Percentiles rank a stretch among this genome's conserved stretches.
Conservation (phyloP, 768 basidiomycete species). For the Mycena sanguinolenta region DNA sequence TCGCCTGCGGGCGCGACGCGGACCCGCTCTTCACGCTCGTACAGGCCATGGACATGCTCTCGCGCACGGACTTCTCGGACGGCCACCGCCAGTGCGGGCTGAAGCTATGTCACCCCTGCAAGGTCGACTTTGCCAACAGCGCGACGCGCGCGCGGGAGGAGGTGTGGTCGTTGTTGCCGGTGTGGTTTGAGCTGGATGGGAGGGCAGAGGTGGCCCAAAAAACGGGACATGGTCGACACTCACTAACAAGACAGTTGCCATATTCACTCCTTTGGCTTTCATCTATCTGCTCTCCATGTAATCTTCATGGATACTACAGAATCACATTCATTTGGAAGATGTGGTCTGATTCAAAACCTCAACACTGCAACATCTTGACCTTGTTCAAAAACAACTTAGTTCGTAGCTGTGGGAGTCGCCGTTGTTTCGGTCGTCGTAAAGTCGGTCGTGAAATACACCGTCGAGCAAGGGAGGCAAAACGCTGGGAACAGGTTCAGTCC, state of each 20-base stretch:
- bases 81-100: slow-evolving; percentile 67
- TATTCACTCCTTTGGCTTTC: slow-evolving; percentile 28
- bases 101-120: slow-evolving; percentile 66
- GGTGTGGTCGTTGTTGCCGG: slow-evolving; percentile 72
- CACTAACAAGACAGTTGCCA: not conserved
- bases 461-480: slow-evolving; percentile 28
- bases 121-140: slow-evolving; percentile 58
- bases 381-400: not conserved
- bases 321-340: slow-evolving; percentile 32
- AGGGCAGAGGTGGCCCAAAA: slow-evolving; percentile 12
- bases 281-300: slow-evolving; percentile 16
- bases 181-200: slow-evolving; percentile 70
- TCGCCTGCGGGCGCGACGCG: slow-evolving; percentile 79
- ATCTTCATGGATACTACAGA: slow-evolving; percentile 6
- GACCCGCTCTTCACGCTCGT: slow-evolving; percentile 79
- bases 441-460: slow-evolving; percentile 7
- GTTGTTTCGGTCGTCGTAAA: not conserved
- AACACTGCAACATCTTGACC: not conserved
- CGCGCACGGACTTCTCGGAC: slow-evolving; percentile 77
- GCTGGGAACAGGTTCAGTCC: not conserved
- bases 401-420: not conserved
- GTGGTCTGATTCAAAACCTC: not conserved
- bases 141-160: slow-evolving; percentile 64
- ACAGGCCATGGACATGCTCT: slow-evolving; percentile 80
- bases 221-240: slow-evolving; percentile 4